Conservation (phyloP, 2,329 filamentous ascomycete species). For the Claviceps arundinis region DNA sequence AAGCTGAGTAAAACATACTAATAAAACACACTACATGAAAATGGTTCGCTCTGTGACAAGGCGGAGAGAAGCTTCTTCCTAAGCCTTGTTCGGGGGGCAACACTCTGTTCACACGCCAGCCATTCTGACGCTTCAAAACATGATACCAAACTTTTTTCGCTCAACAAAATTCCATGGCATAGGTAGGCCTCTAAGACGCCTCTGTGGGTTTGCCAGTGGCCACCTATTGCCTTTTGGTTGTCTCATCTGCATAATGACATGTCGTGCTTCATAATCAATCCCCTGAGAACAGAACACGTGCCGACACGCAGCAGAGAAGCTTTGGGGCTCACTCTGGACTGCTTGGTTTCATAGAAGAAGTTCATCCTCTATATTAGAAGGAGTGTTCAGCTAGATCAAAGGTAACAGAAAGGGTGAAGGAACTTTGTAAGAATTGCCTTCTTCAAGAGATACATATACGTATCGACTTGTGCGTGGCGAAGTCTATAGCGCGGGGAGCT, state of each 20-base stretch:
- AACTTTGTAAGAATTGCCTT: not conserved
- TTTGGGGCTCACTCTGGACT: not conserved
- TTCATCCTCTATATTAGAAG: too few relatives aligned
- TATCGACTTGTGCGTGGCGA: not conserved
- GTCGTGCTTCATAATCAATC: not conserved
- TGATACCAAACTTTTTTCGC: not conserved
- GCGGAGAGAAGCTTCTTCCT: too few relatives aligned
- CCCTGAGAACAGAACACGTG: not conserved
- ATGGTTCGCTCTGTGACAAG: too few relatives aligned
- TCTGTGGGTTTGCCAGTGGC: not conserved
- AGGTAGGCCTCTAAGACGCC: too few relatives aligned
- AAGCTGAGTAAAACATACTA: too few relatives aligned
- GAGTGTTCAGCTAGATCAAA: not conserved
- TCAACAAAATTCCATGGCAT: not conserved
- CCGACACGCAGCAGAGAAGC: not conserved
- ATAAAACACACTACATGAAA: too few relatives aligned
- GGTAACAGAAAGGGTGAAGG: not conserved
- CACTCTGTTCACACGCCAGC: too few relatives aligned
- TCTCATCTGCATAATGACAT: not conserved
- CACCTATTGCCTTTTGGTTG: too few relatives aligned
- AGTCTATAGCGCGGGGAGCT: constrained; percentile 3
- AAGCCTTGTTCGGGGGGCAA: too few relatives aligned
- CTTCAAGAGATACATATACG: not conserved
- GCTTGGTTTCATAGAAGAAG: not conserved
- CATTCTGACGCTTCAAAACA: too few relatives aligned